These are phyloP conservation scores for Mycena galopus DNA, from an alignment of 768 basidiomycete species.

Conservation along the genomic window DNA sequence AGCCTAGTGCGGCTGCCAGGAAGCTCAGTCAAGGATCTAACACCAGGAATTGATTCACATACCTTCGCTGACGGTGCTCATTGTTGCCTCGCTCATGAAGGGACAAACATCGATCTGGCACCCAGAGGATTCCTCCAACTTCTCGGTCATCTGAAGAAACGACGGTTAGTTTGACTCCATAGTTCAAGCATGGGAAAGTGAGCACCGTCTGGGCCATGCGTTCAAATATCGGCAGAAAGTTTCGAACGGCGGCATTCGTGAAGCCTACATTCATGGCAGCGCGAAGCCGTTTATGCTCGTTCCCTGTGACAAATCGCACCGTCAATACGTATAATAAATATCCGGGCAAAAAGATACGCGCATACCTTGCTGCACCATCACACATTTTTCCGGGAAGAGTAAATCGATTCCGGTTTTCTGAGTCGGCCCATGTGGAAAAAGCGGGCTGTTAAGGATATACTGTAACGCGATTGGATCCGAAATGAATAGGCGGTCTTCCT, in stretches of 20 bases:
- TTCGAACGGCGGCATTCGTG: conserved; percentile 2
- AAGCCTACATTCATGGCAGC: conserved; percentile 9
- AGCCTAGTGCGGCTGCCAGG: background rate
- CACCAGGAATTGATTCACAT: background rate
- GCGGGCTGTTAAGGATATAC: conserved; percentile 1
- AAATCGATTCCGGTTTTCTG: background rate
- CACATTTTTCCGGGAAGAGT: background rate
- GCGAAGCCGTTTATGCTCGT: background rate
- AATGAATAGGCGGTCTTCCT: conserved; percentile 13
- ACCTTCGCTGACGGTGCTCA: conserved; percentile 5
- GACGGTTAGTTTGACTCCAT: too few relatives aligned
- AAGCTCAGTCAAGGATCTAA: background rate
- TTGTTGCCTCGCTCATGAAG: background rate
- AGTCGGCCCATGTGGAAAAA: background rate
- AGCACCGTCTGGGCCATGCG: background rate
- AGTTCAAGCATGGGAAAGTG: background rate
- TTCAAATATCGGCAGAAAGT: background rate
- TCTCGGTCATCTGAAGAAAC: background rate
- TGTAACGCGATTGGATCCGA: conserved; percentile 16
- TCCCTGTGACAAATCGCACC: background rate
- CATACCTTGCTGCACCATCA: background rate
- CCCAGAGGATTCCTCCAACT: background rate
- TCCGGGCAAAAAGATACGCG: background rate
- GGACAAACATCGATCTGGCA: background rate
- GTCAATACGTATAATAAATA: background rate